Conservation (phyloP, 345 rosid genomes). For the Theobroma cacao region DNA sequence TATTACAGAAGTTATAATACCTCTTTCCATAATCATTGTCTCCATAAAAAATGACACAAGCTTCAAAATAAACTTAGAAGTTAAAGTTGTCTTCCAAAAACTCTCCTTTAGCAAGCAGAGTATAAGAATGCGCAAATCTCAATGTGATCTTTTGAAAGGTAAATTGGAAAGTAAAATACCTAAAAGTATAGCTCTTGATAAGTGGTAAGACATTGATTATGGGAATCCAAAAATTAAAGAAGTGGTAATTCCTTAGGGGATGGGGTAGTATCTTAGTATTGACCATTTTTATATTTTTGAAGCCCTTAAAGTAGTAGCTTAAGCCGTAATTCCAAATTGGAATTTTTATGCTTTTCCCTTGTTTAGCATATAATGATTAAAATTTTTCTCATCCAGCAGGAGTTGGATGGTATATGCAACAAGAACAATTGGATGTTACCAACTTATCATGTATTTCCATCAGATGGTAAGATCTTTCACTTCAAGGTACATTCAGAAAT, state of each 20-base stretch:
- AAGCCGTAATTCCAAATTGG: no score
- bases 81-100: background rate
- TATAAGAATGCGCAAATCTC: background rate
- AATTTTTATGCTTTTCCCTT: background rate
- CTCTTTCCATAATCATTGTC: background rate
- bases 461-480: conserved; percentile 50
- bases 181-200: background rate
- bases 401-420: conserved; percentile 53
- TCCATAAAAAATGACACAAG: background rate
- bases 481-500: background rate
- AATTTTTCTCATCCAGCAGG: conserved; percentile 37
- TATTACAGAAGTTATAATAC: background rate
- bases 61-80: background rate
- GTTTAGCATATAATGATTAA: background rate
- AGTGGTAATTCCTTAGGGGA: background rate
- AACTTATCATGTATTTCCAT: conserved; percentile 40
- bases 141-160: background rate
- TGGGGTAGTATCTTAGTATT: background rate
- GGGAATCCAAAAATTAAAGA: background rate
- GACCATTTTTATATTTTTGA: background rate
- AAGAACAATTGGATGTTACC: conserved; percentile 63
- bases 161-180: background rate
- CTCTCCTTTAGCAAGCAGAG: background rate
- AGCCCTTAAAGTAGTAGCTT: background rate
- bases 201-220: background rate